Percentiles rank a stretch among this genome's conserved stretches.
These are phyloP conservation scores for Platanus orientalis DNA, from an alignment of 164 flowering plant species.

Conservation along the genomic window DNA sequence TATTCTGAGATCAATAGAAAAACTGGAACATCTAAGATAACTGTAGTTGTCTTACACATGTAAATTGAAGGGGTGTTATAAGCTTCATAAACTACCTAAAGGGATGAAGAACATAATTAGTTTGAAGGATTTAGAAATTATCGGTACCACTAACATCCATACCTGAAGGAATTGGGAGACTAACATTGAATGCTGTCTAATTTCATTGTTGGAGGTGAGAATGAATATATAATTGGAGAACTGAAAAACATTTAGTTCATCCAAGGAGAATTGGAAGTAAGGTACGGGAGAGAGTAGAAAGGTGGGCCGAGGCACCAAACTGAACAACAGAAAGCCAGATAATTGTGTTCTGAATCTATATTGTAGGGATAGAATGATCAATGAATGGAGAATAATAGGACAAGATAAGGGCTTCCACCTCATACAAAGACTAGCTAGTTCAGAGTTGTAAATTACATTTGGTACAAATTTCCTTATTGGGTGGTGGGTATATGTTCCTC, in stretches of 20 bases:
- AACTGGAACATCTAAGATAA: too few relatives aligned
- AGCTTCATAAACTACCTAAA: neutral
- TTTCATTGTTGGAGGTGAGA: neutral
- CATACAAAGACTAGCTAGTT: neutral
- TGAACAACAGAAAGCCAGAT: neutral
- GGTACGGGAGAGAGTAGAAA: neutral
- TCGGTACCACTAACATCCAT: too few relatives aligned
- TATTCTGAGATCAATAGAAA: neutral
- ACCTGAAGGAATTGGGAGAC: neutral
- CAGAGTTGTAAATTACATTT: neutral
- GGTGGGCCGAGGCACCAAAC: neutral
- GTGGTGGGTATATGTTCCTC: neutral
- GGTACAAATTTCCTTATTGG: too few relatives aligned
- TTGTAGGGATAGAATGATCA: neutral
- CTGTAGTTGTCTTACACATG: neutral
- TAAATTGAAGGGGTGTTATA: neutral
- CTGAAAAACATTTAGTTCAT: neutral
- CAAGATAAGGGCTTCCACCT: neutral
- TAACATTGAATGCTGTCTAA: neutral
- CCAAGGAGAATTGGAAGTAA: too few relatives aligned
- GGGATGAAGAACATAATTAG: neutral
- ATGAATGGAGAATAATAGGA: neutral
- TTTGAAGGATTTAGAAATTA: neutral
- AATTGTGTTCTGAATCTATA: neutral
- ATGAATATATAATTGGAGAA: neutral